These are phyloP conservation scores for Alternaria metachromatica DNA, from an alignment of 2,329 filamentous ascomycete species.

Conservation along the genomic window DNA sequence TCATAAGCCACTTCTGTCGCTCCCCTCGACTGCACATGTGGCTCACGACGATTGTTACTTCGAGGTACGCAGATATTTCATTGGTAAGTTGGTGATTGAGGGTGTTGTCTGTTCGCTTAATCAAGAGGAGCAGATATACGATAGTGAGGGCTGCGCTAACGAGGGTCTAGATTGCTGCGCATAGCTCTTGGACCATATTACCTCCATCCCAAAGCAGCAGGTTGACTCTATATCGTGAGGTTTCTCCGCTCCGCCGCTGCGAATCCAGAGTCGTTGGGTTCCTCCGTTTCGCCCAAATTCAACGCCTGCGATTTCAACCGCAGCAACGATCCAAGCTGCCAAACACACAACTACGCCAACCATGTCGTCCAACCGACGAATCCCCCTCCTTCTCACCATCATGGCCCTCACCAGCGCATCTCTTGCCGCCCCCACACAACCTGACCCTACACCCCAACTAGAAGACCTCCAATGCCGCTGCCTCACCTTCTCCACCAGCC, in stretches of 20 bases:
- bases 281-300: neutral
- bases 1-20: constrained; percentile 2
- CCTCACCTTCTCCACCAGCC: constrained; percentile 28
- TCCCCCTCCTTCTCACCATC: constrained; percentile 7
- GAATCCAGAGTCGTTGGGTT: neutral
- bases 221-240: constrained; percentile 5
- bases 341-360: neutral
- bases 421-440: constrained; percentile 16
- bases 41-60: neutral
- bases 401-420: constrained; percentile 4
- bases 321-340: neutral
- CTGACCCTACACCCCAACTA: constrained; percentile 12
- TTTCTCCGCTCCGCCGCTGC: neutral
- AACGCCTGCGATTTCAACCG: neutral
- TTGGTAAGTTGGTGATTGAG: neutral
- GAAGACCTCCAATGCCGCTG: constrained; percentile 36
- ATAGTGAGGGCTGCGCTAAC: constrained; percentile 9
- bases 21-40: constrained; percentile 1
- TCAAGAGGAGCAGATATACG: neutral
- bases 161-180: constrained; percentile 10
- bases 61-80: neutral
- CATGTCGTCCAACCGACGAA: constrained; percentile 6
- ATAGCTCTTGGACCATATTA: neutral
- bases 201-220: constrained; percentile 1
- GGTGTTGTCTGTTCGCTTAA: neutral